Percentiles rank a stretch among this genome's conserved stretches.
These are phyloP conservation scores for Camellia sinensis DNA, from an alignment of 148 eudicot species.

Conservation along the genomic window DNA sequence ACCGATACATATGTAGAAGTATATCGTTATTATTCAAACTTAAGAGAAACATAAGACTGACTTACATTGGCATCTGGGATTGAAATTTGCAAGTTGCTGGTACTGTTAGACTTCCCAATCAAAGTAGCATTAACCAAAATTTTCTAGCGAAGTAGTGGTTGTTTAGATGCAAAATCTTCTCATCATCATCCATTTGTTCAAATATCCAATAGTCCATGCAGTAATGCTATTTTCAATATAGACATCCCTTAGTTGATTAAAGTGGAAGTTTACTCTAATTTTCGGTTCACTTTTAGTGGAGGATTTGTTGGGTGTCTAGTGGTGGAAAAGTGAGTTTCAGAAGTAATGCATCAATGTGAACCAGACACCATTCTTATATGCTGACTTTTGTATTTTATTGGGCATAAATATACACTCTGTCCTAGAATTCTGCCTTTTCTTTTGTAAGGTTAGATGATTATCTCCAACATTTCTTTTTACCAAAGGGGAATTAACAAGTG, in stretches of 20 bases:
- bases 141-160: background rate
- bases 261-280: background rate
- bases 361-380: background rate
- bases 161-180: background rate
- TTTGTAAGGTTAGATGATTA: background rate
- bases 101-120: background rate
- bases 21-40: background rate
- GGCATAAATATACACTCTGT: background rate
- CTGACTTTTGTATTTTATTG: background rate
- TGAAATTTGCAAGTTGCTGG: background rate
- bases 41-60: background rate
- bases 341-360: background rate
- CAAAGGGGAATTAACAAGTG: conserved; percentile 17
- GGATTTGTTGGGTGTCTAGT: background rate
- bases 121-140: background rate
- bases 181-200: background rate
- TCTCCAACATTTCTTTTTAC: background rate
- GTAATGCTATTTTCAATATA: background rate
- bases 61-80: background rate
- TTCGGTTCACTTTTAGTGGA: background rate
- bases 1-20: background rate
- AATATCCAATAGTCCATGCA: background rate
- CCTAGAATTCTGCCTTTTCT: background rate
- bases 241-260: background rate
- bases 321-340: background rate